Evolutionary conservation across 1,139 yeast species (phyloP).

Genomic region (Debaryomyces psychrophilus): DNA sequence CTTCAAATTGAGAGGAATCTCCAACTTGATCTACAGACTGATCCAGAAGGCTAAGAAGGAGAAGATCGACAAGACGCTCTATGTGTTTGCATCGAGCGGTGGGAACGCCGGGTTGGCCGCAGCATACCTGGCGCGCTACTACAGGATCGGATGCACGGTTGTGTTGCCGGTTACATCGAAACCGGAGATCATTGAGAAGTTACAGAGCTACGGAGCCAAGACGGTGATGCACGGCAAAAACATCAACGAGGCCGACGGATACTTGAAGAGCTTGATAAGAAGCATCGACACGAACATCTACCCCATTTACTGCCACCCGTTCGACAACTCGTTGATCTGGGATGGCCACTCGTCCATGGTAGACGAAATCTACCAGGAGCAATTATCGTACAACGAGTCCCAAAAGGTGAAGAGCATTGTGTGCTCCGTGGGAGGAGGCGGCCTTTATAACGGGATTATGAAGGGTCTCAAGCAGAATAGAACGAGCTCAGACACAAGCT

Average conservation of each 20-base stretch:
- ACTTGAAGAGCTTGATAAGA: slow-evolving; percentile 27
- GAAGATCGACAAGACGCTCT: slow-evolving; percentile 23
- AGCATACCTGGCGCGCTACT: slow-evolving; percentile 37
- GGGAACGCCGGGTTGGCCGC: slow-evolving; percentile 54
- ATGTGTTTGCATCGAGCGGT: slow-evolving; percentile 46
- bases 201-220: slow-evolving; percentile 31
- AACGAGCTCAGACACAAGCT: slow-evolving; percentile 23
- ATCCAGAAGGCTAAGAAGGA: slow-evolving; percentile 23
- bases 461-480: slow-evolving; percentile 31
- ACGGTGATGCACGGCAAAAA: slow-evolving; percentile 36
- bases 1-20: slow-evolving; percentile 45
- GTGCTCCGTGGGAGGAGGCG: slow-evolving; percentile 50
- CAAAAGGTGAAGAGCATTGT: slow-evolving; percentile 36
- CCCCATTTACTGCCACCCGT: slow-evolving; percentile 46
- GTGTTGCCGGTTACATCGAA: slow-evolving; percentile 38
- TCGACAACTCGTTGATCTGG: slow-evolving; percentile 43
- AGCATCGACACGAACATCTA: slow-evolving; percentile 19
- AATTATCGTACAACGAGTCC: slow-evolving; percentile 21
- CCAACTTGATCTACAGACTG: slow-evolving; percentile 31
- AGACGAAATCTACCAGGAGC: slow-evolving; percentile 32
- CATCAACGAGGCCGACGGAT: slow-evolving; percentile 43
- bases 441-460: slow-evolving; percentile 43
- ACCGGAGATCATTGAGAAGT: slow-evolving; percentile 27
- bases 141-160: slow-evolving; percentile 39
- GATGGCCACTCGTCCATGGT: slow-evolving; percentile 43